Evolutionary conservation across 805 yeast genomes (phyloP).

Genomic region (Lachancea quebecensis): DNA sequence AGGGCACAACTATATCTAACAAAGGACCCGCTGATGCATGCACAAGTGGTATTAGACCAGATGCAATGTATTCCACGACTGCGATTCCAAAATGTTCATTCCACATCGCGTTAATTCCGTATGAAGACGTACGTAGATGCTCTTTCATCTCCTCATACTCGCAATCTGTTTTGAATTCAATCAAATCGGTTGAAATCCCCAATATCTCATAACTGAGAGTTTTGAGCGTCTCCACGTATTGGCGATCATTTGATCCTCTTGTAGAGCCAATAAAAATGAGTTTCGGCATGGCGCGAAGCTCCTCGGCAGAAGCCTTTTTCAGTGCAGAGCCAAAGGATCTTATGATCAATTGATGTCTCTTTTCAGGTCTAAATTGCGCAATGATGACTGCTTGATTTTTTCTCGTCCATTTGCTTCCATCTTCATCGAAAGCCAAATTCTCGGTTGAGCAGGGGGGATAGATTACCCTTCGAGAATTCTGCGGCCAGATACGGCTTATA

Average conservation of each 20-base stretch:
- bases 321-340: slow-evolving; percentile 55
- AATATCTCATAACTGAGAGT: slow-evolving; percentile 35
- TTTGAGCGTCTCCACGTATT: slow-evolving; percentile 46
- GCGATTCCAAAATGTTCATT: slow-evolving; percentile 98
- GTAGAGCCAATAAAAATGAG: slow-evolving; percentile 80
- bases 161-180: slow-evolving; percentile 64
- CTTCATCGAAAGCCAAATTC: slow-evolving; percentile 31
- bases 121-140: slow-evolving; percentile 49
- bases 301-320: slow-evolving; percentile 8
- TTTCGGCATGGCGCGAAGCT: slow-evolving; percentile 36
- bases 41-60: slow-evolving; percentile 80
- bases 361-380: slow-evolving; percentile 95
- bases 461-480: slow-evolving; percentile 39
- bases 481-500: slow-evolving; percentile 57
- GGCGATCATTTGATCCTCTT: slow-evolving; percentile 58
- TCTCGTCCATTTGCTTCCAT: slow-evolving; percentile 26
- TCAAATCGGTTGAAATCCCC: slow-evolving; percentile 35
- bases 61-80: slow-evolving; percentile 84
- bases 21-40: slow-evolving; percentile 97
- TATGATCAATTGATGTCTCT: slow-evolving; percentile 72
- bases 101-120: slow-evolving; percentile 97
- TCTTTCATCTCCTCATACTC: slow-evolving; percentile 55
- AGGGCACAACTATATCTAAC: slow-evolving; percentile 71
- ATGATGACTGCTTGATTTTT: slow-evolving; percentile 37
- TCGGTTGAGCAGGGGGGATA: slow-evolving; percentile 91